Conservation (phyloP, 78 protist genomes). For the Chrysochromulina tobinii region DNA sequence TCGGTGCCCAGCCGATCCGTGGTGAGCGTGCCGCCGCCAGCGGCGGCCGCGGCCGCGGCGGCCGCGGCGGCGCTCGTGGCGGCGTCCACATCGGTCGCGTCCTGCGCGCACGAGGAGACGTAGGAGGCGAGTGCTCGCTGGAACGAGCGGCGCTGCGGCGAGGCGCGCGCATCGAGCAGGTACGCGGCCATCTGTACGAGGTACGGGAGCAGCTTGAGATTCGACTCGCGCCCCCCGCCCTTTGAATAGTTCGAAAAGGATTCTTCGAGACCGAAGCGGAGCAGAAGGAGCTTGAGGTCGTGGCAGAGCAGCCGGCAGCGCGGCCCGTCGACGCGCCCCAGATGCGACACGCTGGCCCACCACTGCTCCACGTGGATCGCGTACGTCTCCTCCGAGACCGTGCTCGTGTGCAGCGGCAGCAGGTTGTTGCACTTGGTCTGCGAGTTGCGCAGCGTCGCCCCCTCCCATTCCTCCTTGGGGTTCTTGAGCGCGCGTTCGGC, state of each 20-base stretch:
- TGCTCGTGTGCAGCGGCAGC: constrained; percentile 56
- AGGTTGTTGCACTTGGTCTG: constrained; percentile 75
- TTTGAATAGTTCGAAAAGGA: constrained; percentile 20
- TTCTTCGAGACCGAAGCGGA: background rate
- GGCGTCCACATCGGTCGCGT: background rate
- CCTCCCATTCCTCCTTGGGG: constrained; percentile 83
- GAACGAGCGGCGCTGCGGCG: background rate
- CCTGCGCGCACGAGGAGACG: background rate
- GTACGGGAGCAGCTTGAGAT: constrained; percentile 4
- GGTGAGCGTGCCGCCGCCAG: too few relatives aligned
- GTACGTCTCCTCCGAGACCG: constrained; percentile 16
- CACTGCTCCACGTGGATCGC: background rate
- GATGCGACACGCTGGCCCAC: background rate
- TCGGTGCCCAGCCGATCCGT: background rate
- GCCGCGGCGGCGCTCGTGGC: background rate
- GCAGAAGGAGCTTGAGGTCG: constrained; percentile 38
- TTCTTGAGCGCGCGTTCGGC: constrained; percentile 54
- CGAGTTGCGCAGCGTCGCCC: constrained; percentile 83
- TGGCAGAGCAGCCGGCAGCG: background rate
- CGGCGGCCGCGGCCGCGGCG: background rate
- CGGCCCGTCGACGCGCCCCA: constrained; percentile 9
- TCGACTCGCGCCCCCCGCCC: constrained; percentile 39
- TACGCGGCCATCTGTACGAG: background rate
- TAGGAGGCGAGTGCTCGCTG: background rate
- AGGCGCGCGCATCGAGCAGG: background rate